phyloP scores from a whole-genome alignment of 805 yeast species.

The Saccharomycopsis selenospora region DNA sequence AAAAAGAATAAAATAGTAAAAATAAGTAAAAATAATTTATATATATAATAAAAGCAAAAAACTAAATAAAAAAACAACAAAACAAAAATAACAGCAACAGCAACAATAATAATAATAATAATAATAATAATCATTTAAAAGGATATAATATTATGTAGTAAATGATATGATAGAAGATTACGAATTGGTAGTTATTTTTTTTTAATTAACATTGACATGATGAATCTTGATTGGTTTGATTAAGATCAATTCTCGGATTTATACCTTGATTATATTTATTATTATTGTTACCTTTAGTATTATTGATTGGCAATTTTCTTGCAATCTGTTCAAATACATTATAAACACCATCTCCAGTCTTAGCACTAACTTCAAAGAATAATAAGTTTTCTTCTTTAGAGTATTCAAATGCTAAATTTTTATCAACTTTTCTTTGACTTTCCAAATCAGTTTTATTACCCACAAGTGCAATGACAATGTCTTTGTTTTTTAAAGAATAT shows the following conservation, averaged over 20 bases:
- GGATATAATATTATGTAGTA: too few relatives aligned
- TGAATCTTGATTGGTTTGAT: not conserved
- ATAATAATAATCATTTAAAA: too few relatives aligned
- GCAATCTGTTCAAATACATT: constrained; percentile 45
- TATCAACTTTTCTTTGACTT: constrained; percentile 38
- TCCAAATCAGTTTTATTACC: constrained; percentile 67
- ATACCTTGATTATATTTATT: not conserved
- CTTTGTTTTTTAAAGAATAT: constrained; percentile 34
- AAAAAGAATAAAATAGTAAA: too few relatives aligned
- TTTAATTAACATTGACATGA: constrained; percentile 2
- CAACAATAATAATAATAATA: too few relatives aligned
- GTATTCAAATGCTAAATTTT: constrained; percentile 44
- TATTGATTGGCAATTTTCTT: constrained; percentile 29
- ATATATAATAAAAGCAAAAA: too few relatives aligned
- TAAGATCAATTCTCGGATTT: not conserved
- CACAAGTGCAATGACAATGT: constrained; percentile 59
- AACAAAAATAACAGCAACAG: too few relatives aligned
- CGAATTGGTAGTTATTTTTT: too few relatives aligned
- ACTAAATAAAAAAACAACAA: too few relatives aligned
- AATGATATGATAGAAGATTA: too few relatives aligned
- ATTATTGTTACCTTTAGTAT: not conserved
- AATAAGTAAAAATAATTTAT: too few relatives aligned
- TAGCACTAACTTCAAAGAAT: constrained; percentile 53
- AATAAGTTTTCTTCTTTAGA: constrained; percentile 45
- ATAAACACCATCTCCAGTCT: constrained; percentile 44